These are phyloP conservation scores for Boehmeria nivea DNA, from an alignment of 306 rosid species.

Conservation along the genomic window DNA sequence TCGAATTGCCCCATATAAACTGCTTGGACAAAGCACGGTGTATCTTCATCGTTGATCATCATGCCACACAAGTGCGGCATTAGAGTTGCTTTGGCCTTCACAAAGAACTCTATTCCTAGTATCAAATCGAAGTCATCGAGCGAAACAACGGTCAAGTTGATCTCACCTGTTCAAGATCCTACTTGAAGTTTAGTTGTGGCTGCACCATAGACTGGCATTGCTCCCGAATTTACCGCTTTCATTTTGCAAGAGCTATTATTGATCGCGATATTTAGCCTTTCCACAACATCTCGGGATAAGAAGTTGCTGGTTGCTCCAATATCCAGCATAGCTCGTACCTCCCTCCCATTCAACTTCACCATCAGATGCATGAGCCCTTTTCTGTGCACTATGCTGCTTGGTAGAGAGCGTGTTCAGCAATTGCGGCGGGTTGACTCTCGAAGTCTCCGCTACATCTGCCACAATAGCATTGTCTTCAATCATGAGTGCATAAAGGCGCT, in stretches of 20 bases:
- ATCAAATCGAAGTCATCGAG: conserved; percentile 1
- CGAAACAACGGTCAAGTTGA: not conserved
- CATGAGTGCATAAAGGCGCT: not conserved
- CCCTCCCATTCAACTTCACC: not conserved
- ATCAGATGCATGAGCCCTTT: not conserved
- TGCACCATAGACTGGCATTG: no score
- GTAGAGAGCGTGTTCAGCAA: not conserved
- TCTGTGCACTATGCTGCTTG: rapidly evolving
- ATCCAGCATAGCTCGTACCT: not conserved
- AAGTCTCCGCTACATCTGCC: not conserved
- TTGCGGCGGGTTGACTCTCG: not conserved
- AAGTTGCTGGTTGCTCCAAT: not conserved
- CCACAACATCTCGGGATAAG: not conserved
- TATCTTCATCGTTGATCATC: not conserved
- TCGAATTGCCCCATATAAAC: no score
- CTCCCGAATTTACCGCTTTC: no score
- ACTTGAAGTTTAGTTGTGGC: no score
- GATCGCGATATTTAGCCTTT: not conserved
- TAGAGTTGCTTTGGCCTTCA: not conserved
- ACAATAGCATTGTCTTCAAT: not conserved
- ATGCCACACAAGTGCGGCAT: not conserved
- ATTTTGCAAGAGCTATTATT: no score
- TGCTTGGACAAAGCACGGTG: not conserved
- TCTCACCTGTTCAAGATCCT: no score
- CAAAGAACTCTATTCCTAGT: not conserved